Percentiles rank a stretch among this genome's conserved stretches.
Conservation (phyloP, 2,329 filamentous ascomycete species). For the Fusarium metavorans region DNA sequence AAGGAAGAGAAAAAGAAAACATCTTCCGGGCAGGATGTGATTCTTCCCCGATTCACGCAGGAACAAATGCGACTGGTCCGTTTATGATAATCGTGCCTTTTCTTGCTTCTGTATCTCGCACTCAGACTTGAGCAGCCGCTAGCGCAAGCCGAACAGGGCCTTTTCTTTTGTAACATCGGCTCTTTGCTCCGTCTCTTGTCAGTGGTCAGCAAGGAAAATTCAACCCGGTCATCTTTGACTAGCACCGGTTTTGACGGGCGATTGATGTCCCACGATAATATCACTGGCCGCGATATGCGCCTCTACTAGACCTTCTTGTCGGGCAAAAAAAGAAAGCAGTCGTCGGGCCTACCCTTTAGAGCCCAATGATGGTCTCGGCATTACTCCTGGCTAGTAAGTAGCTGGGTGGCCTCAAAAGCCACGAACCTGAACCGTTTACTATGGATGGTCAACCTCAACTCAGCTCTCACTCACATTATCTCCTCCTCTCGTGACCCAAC, state of each 20-base stretch:
- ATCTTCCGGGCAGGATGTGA: neutral
- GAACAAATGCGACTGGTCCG: neutral
- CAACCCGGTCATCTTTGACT: constrained; percentile 1
- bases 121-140: constrained; percentile 35
- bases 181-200: neutral
- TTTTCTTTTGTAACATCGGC: constrained; percentile 13
- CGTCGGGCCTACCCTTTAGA: neutral
- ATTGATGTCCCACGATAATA: neutral
- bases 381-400: neutral
- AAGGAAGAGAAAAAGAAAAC: neutral
- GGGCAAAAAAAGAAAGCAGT: neutral
- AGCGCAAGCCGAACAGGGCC: constrained; percentile 1
- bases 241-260: too few relatives aligned
- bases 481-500: constrained; percentile 24
- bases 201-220: constrained; percentile 18
- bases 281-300: neutral
- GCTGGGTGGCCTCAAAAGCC: neutral
- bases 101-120: constrained; percentile 6
- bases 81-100: constrained; percentile 19
- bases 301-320: neutral
- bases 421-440: neutral
- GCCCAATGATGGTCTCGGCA: constrained; percentile 6
- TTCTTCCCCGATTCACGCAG: neutral
- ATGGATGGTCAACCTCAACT: constrained; percentile 17
- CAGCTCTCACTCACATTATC: constrained; percentile 23